These are phyloP conservation scores for Helianthus tuberosus DNA, from an alignment of 129 eudicot genomes.

Conservation along the genomic window DNA sequence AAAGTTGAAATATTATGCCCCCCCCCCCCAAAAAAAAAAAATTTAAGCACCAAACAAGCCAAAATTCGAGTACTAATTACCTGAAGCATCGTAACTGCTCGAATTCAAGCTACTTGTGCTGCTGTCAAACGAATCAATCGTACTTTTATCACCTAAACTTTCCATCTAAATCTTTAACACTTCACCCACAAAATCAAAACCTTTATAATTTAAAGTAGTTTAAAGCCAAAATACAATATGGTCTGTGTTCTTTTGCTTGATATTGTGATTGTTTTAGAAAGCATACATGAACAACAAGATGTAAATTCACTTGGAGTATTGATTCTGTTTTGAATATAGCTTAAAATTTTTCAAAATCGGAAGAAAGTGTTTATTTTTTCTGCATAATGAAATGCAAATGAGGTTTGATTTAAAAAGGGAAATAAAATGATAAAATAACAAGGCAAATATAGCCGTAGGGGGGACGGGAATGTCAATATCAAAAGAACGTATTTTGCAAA, in stretches of 20 bases:
- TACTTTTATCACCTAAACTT: slow-evolving; percentile 28
- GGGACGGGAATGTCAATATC: slow-evolving; percentile 63
- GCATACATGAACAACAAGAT: neutral
- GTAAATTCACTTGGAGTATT: no score
- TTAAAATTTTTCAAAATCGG: no score
- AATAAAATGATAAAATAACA: neutral
- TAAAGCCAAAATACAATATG: no score
- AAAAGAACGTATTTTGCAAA: neutral
- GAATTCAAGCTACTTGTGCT: slow-evolving; percentile 45
- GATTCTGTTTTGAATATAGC: no score
- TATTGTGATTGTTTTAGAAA: no score
- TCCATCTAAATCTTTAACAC: slow-evolving; percentile 30
- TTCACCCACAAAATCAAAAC: neutral
- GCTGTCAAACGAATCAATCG: slow-evolving; percentile 43
- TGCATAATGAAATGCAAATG: no score
- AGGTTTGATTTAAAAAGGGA: no score
- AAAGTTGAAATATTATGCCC: no score
- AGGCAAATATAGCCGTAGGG: slow-evolving; percentile 48
- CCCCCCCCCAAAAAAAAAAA: no score
- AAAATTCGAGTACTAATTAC: slow-evolving; percentile 31
- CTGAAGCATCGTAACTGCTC: slow-evolving; percentile 56
- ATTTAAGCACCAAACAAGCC: no score
- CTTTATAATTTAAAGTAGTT: neutral
- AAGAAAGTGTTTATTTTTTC: no score
- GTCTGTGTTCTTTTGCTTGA: no score